Evolutionary conservation across 2,329 filamentous ascomycete genomes (phyloP), one percentile per base, ranked within the genome.

Genomic region (Dendryphion nanum): DNA sequence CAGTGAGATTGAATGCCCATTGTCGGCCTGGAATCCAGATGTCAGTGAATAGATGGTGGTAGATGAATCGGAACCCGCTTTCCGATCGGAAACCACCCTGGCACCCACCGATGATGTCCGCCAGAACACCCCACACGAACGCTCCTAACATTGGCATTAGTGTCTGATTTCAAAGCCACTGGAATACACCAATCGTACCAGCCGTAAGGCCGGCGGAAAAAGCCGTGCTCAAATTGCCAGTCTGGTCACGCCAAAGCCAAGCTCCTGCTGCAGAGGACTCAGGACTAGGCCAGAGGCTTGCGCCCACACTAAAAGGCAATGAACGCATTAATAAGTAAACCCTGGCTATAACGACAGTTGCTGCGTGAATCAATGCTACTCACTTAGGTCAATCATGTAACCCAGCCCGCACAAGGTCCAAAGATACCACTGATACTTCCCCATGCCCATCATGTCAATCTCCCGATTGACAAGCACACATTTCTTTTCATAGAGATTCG

Each of bases 1-100:
- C 76, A 0, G 77, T 80, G 24, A 78, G 47, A 50, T 80, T 81
- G 61, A 81, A 81, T 0, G 76, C 76, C 71, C 74, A 78, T 38
- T 69, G 67, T 68, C 45, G 35, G 12, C 17, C 21, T 47, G 42
- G 30, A n/a, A n/a, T n/a, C n/a, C n/a, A n/a, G 29, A 17, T 18
- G 18, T 20, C 16, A 14, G 30, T 26, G n/a, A n/a, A n/a, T n/a
- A n/a, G n/a, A n/a, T n/a, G n/a, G n/a, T n/a, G n/a, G n/a, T n/a
- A n/a, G 12, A 33, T 5, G 18, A n/a, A 13, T 36, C 19, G 17
- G 6, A 4, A 8, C 16, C 12, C n/a, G 15, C 37, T 18, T n/a
- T 26, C 23, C n/a, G 23, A 10, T 26, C 3, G 23, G 23, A 24
- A n/a, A 26, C 10, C 10, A 33, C 33, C 28, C 33, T 33, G 33